These are phyloP conservation scores for Apophysomyces sp. DNA, from an alignment of 371 early-diverging fungal species.

Conservation along the genomic window DNA sequence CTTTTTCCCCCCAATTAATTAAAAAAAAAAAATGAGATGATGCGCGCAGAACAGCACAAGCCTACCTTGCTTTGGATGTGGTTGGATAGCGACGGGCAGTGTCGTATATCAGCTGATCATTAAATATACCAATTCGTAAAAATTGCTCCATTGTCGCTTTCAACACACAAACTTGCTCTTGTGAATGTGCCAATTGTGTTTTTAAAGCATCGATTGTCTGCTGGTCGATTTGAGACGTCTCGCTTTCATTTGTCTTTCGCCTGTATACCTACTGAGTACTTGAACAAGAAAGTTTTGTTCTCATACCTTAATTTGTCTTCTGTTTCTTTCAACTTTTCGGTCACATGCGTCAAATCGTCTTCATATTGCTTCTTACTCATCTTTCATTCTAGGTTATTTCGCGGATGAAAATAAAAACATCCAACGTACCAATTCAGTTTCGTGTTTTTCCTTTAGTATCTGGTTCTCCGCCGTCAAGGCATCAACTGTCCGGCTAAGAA, in stretches of 20 bases:
- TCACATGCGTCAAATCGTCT: conserved; percentile 15
- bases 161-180: conserved; percentile 36
- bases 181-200: conserved; percentile 34
- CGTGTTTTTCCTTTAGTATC: conserved; percentile 30
- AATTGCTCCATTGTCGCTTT: conserved; percentile 50
- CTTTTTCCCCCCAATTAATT: too few relatives aligned
- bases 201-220: conserved; percentile 5
- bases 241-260: conserved; percentile 7
- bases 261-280: neutral
- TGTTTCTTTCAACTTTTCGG: conserved; percentile 20
- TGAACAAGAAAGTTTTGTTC: neutral
- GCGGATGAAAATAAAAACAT: neutral
- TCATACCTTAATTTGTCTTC: conserved; percentile 21
- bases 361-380: conserved; percentile 16
- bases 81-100: neutral
- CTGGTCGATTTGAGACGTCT: conserved; percentile 5
- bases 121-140: conserved; percentile 42
- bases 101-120: conserved; percentile 4
- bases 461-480: conserved; percentile 21
- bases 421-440: conserved; percentile 26
- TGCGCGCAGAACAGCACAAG: neutral
- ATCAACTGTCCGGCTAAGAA: conserved; percentile 33
- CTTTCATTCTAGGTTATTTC: conserved; percentile 4
- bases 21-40: neutral
- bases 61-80: neutral